Evolutionary conservation across 2,329 filamentous ascomycete genomes (phyloP), one percentile per base, ranked within the genome.

Genomic region (Teratosphaeria nubilosa): DNA sequence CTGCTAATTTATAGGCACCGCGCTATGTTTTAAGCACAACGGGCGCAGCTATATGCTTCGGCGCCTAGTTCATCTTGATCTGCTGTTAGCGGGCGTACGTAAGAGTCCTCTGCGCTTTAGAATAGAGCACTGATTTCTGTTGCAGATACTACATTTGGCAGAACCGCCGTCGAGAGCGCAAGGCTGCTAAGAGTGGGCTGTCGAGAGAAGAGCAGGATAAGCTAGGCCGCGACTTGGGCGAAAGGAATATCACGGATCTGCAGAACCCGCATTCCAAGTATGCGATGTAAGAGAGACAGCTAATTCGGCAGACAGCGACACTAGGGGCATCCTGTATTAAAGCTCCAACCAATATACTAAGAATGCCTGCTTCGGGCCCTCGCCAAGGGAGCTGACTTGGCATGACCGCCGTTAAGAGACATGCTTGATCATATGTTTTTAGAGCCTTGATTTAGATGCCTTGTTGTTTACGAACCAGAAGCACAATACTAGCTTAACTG

Each of bases 231-330:
- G 88, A 79, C 4, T 84, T 82, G 5, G 86, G 88, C 24, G 80
- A 81, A n/a, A 84, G 85, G 2, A 86, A 88, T 66, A 87, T 85
- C 63, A 88, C 75, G 6, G 85, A 87, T 70, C 86, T 88, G 56
- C 58, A 68, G 60, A 69, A 69, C 25, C 65, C 65, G 11, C 63
- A 68, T 41, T 68, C 68, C 41, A 59, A 65, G 11, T 69, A 68
- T 51, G 65, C 65, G 5, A 37, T 66, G 56, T 67, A 50, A 58
- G 16, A n/a, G 13, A 41, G 34, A n/a, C n/a, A n/a, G 13, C 16
- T 41, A 41, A 30, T 30, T 30, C 27, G 27, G 2, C 27, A 30
- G 27, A 30, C 27, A 30, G 27, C 5, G 27, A 30, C 27, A 30
- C 27, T 7, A 30, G 27, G 27, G 27, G 5, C 5, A 5, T 7